Evolutionary conservation across 495 filamentous ascomycete genomes (phyloP), one percentile per base, ranked within the genome.

Genomic region (Aspergillus bertholletiae): DNA sequence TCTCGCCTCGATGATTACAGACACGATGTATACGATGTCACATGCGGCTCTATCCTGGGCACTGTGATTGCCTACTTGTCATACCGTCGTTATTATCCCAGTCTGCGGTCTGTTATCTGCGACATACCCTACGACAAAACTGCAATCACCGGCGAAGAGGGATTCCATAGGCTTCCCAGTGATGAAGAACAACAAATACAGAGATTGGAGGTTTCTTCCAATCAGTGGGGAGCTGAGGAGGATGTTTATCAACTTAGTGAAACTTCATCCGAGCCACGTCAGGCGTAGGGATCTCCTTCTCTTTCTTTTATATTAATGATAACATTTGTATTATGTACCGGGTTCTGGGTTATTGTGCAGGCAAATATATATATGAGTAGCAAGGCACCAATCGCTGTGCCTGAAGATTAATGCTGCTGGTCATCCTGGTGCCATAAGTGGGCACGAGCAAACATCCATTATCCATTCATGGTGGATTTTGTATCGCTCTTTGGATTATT

Each of bases 11-110:
- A 96, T 64, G 94, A 99, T 67, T 99, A 99, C 65, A 74, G 94
- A 23, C 94, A 99, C 59, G 95, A 97, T 66, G 88, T 95, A 5
- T 96, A 86, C 46, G 94, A 99, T 73, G 95, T 99, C 18, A 87
- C 83, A 22, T 74, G 75, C 15, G 94, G 94, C 0, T 84, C 81
- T 1, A 54, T 88, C 26, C 74, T 99, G 12, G 94, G 94, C 1
- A 79, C 86, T 57, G 65, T 74, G 7, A 74, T 97, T 9, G 85
- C 89, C 17, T 88, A 87, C 62, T 95, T 91, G 71, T 90, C 86
- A 22, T 98, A 96, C 62, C 73, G 89, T 56, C 78, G 85, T 48
- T 87, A 87, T 60, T 88, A 81, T 61, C 85, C 85, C 1, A 53
- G 70, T 5, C 60, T 88, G 54, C 64, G 73, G 21, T 76, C 71